Evolutionary conservation across 2,329 filamentous ascomycete genomes (phyloP), one percentile per base, ranked within the genome.

Genomic region (Ceratocystis ficicola): DNA sequence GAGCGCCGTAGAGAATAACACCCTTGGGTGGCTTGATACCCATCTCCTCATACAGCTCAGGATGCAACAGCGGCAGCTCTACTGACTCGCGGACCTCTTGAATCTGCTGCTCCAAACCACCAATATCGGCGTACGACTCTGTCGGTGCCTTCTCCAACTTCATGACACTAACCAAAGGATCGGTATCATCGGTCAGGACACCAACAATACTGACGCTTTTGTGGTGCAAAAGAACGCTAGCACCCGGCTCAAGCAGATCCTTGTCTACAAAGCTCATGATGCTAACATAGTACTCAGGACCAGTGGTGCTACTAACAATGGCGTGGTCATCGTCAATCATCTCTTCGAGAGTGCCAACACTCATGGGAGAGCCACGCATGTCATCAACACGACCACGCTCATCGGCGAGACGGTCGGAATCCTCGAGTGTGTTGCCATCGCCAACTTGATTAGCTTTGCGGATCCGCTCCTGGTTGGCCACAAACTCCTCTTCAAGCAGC

Each of bases 231-330:
- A 99, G 80, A 62, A 99, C 94, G 72, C 91, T 96, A 20, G 94
- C 91, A 68, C 95, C 95, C 1, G 94, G 94, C 77, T 99, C 94
- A 55, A 99, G 83, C 3, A 99, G 84, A 73, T 99, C 94, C 78
- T 99, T 99, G 81, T 99, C 94, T 70, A 99, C 94, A 73, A 99
- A 99, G 65, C 93, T 96, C 94, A 97, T 97, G 83, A 99, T 99
- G 71, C 92, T 96, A 70, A 99, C 94, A 76, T 97, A 99, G 82
- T 96, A 99, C 76, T 99, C 94, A 0, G 94, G 94, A 0, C 94
- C 94, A 5, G 94, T 97, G 0, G 94, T 95, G 75, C 91, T 96
- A 20, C 92, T 96, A 44, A 99, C 94, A 73, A 99, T 99, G 69
- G 94, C 94, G 73, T 99, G 94, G 78, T 99, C 94, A 75, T 99